phyloP scores from a whole-genome alignment of 2,329 filamentous ascomycete species.

The Sclerotinia nivalis region DNA sequence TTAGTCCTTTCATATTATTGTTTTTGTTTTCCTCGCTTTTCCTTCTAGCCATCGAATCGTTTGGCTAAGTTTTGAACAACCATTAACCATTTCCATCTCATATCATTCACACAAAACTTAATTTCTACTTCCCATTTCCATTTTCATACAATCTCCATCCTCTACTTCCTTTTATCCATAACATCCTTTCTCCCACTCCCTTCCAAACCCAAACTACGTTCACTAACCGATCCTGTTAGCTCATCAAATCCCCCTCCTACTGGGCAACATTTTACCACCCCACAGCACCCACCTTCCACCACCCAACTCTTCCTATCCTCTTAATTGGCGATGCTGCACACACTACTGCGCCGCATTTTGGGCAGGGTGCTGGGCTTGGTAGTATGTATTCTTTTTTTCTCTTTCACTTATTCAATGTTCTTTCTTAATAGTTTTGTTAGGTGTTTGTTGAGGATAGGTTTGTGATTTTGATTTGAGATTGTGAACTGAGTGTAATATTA shows the following conservation, averaged over 20 bases:
- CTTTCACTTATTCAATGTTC: rapidly evolving
- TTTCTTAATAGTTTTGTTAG: not conserved
- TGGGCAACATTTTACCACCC: constrained; percentile 10
- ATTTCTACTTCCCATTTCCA: no score
- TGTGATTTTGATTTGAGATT: not conserved
- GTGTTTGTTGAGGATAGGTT: not conserved
- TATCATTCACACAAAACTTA: not conserved
- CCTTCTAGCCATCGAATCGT: no score
- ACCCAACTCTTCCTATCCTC: not conserved
- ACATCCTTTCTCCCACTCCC: not conserved
- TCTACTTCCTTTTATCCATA: not conserved
- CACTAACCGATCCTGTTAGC: not conserved
- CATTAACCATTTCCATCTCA: no score
- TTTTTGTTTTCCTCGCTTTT: no score
- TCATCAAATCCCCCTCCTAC: constrained; percentile 9
- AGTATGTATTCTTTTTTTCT: not conserved
- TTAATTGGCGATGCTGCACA: constrained; percentile 9
- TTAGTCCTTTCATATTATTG: not conserved
- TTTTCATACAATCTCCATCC: not conserved
- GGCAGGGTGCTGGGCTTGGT: constrained; percentile 10
- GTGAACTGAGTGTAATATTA: no score
- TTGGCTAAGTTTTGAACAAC: not conserved
- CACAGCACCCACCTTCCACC: not conserved
- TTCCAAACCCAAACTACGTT: not conserved
- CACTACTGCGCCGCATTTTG: constrained; percentile 10